phyloP scores from a whole-genome alignment of 108 stramenopile species.

The Fistulifera pelliculosa region DNA sequence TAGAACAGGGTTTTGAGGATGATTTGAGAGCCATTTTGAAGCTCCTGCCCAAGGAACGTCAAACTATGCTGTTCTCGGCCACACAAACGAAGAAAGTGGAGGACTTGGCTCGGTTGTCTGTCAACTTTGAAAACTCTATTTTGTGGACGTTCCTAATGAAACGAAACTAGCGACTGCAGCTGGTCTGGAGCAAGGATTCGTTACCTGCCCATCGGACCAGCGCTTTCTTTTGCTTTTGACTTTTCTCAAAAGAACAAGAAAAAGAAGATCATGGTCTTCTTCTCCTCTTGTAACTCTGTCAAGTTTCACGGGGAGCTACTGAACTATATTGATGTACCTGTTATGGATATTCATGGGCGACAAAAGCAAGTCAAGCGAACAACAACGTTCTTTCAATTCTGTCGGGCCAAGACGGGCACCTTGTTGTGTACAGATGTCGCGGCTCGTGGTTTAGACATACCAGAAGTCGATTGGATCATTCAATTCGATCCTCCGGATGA shows the following conservation, averaged over 20 bases:
- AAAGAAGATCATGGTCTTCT: constrained; percentile 99
- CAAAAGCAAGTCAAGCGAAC: constrained; percentile 99
- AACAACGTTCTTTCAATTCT: constrained; percentile 98
- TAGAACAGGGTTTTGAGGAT: constrained; percentile 99
- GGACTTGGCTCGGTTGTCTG: constrained; percentile 90
- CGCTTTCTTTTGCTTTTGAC: constrained; percentile 97
- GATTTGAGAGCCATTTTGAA: constrained; percentile 96
- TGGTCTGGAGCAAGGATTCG: constrained; percentile 96
- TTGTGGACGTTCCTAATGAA: constrained; percentile 90
- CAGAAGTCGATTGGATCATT: constrained; percentile 96
- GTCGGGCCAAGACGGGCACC: constrained; percentile 87
- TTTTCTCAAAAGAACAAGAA: constrained; percentile 99
- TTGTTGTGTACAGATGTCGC: constrained; percentile 99
- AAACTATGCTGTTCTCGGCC: constrained; percentile 98
- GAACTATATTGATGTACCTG: constrained; percentile 96
- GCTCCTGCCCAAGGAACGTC: constrained; percentile 89
- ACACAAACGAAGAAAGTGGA: constrained; percentile 98
- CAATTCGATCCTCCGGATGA: constrained; percentile 99
- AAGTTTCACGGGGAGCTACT: constrained; percentile 97
- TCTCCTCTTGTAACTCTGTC: constrained; percentile 97
- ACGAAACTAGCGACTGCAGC: constrained; percentile 82
- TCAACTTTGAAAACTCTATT: constrained; percentile 85
- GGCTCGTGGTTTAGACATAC: constrained; percentile 76
- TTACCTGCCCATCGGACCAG: constrained; percentile 94
- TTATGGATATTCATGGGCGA: constrained; percentile 97